phyloP scores from a whole-genome alignment of 345 rosid species.

The Dipteronia sinensis region DNA sequence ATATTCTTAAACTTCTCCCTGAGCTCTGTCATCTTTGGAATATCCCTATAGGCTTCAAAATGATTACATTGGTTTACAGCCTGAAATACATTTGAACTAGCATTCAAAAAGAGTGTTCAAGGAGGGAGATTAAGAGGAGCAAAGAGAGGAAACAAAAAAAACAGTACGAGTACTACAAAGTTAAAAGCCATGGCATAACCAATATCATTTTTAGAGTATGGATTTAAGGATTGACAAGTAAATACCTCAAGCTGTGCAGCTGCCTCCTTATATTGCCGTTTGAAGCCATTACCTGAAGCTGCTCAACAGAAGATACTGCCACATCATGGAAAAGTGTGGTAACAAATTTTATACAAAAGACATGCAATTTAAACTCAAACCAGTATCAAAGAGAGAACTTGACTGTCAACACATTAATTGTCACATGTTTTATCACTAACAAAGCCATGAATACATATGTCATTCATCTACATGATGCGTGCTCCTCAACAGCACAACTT shows the following conservation, averaged over 20 bases:
- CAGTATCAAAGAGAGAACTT: not conserved
- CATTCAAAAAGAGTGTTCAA: not conserved
- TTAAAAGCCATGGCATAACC: no score
- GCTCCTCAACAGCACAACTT: conserved; percentile 1
- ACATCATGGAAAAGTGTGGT: conserved; percentile 28
- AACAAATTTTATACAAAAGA: conserved; percentile 12
- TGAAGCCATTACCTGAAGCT: conserved; percentile 98
- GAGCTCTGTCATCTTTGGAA: conserved; percentile 96
- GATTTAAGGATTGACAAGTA: conserved; percentile 7
- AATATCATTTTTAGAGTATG: no score
- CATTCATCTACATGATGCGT: not conserved
- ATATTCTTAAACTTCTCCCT: conserved; percentile 95
- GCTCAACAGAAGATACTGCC: conserved; percentile 98
- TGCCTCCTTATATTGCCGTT: conserved; percentile 95
- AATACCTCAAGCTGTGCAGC: conserved; percentile 98
- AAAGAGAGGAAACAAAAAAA: not conserved
- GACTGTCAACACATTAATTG: not conserved
- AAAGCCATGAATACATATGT: not conserved
- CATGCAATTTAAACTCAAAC: not conserved
- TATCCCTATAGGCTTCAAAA: conserved; percentile 96
- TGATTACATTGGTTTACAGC: conserved; percentile 98
- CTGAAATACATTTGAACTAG: conserved; percentile 53
- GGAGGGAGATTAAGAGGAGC: not conserved
- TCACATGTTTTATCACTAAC: not conserved
- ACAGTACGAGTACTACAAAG: no score